Evolutionary conservation across 441 rosid species (phyloP), one percentile per base, ranked within the genome.

Genomic region (Pelargonium hybrid): DNA sequence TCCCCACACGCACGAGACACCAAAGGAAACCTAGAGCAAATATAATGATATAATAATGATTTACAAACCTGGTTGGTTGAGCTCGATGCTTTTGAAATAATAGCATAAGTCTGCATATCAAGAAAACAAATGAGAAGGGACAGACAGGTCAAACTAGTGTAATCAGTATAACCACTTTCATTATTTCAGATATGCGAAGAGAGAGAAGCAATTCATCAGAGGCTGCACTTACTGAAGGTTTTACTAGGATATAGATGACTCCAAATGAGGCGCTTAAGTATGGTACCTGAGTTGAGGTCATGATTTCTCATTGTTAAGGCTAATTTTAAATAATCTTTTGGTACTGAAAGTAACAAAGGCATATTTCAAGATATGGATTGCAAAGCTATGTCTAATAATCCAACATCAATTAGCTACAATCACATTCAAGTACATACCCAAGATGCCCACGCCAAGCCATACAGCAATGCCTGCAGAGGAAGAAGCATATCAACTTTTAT

Each of bases 361-460:
- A 21, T 18, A 57, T 57, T 11, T 18, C 29, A 20, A 57, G 26
- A 59, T 59, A 34, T 34, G 5, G 41, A 34, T 34, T 34, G 41
- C 41, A 34, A 34, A 34, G 41, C 41, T 34, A 34, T 34, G 41
- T 34, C 41, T 34, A 34, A 7, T 34, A 34, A 34, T 34, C 41
- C 6, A 34, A 34, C 41, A 34, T 34, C 41, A 2, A 59, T 23
- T 5, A 59, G 31, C 64, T 59, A 23, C 5, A 21, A 59, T 1
- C 65, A 26, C 4, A 1, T 41, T n/a, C 0, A 62, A 63, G 31
- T 41, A 52, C 80, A 15, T 80, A 86, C 90, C 90, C 90, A 84
- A 41, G 86, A 59, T 57, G 86, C 82, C 87, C 90, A 84, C 4
- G 86, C 90, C 67, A 86, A 70, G 62, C 88, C 84, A 69, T 83